A percentile compares a stretch with the other conserved stretches of the same genome.
Conservation (phyloP, 2,329 filamentous ascomycete genomes). For the Phoma sp. region DNA sequence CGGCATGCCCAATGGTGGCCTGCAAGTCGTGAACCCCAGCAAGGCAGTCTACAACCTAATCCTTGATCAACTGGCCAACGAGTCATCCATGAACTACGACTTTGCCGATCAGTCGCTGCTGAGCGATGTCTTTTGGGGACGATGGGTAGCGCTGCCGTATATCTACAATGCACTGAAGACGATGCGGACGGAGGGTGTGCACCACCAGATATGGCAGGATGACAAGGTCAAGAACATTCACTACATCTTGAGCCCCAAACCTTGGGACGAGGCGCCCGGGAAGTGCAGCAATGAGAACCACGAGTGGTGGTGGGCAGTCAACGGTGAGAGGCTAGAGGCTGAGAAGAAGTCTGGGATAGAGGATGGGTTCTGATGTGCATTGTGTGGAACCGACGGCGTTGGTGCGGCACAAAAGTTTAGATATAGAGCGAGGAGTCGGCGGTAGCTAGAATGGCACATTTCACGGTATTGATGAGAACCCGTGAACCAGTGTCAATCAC, state of each 20-base stretch:
- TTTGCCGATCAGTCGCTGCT: constrained; percentile 68
- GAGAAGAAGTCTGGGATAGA: constrained; percentile 59
- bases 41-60: constrained; percentile 61
- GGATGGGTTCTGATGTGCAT: constrained; percentile 57
- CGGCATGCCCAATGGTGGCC: constrained; percentile 66
- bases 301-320: constrained; percentile 65
- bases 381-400: background rate
- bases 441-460: too few relatives aligned
- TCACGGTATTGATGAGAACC: too few relatives aligned
- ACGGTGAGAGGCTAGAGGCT: constrained; percentile 56
- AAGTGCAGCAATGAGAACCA: constrained; percentile 58
- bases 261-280: constrained; percentile 64
- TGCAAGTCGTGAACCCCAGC: constrained; percentile 69
- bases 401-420: background rate
- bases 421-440: constrained; percentile 9
- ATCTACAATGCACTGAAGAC: constrained; percentile 69
- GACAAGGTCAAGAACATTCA: constrained; percentile 68
- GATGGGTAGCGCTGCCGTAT: constrained; percentile 67
- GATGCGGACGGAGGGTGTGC: constrained; percentile 63
- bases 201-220: constrained; percentile 67
- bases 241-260: constrained; percentile 68
- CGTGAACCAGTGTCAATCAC: too few relatives aligned
- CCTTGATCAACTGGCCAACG: constrained; percentile 54
- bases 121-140: constrained; percentile 63
- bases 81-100: constrained; percentile 60